phyloP scores from a whole-genome alignment of 2,329 filamentous ascomycete genomes.

The Didymella exigua region DNA sequence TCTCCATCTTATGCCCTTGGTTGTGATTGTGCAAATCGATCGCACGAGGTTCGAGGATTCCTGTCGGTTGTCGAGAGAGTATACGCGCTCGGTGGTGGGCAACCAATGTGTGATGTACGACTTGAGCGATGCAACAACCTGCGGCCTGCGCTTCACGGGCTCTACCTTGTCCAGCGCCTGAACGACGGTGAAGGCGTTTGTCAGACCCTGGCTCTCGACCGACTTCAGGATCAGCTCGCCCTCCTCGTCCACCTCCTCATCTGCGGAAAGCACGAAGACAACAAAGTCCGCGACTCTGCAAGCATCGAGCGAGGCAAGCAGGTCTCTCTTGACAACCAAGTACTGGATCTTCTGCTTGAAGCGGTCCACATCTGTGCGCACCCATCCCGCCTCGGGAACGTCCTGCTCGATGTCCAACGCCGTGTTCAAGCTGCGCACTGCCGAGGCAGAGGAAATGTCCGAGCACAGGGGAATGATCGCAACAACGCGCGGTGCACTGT shows the following conservation, averaged over 20 bases:
- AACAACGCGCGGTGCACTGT: slow-evolving; percentile 86
- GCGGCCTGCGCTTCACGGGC: slow-evolving; percentile 75
- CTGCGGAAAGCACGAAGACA: slow-evolving; percentile 79
- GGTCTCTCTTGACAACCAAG: slow-evolving; percentile 72
- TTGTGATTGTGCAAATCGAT: slow-evolving; percentile 86
- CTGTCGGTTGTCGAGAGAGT: slow-evolving; percentile 84
- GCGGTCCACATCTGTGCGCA: slow-evolving; percentile 76
- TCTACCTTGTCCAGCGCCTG: slow-evolving; percentile 79
- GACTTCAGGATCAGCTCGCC: slow-evolving; percentile 85
- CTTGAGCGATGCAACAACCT: slow-evolving; percentile 81
- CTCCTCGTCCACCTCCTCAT: slow-evolving; percentile 80
- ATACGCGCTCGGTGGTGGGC: slow-evolving; percentile 87
- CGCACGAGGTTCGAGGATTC: slow-evolving; percentile 91
- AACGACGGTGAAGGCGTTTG: slow-evolving; percentile 85
- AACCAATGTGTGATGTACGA: slow-evolving; percentile 96
- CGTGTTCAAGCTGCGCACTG: slow-evolving; percentile 72
- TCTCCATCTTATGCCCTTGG: slow-evolving; percentile 93
- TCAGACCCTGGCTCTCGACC: slow-evolving; percentile 92
- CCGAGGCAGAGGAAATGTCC: slow-evolving; percentile 69
- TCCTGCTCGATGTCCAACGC: slow-evolving; percentile 80
- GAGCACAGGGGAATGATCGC: slow-evolving; percentile 83
- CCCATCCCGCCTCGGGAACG: slow-evolving; percentile 61
- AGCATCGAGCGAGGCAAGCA: slow-evolving; percentile 81
- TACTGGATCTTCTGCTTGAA: slow-evolving; percentile 97
- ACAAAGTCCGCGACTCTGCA: slow-evolving; percentile 91